Conservation (phyloP, 2,329 filamentous ascomycete genomes). For the Colletotrichum navitas region DNA sequence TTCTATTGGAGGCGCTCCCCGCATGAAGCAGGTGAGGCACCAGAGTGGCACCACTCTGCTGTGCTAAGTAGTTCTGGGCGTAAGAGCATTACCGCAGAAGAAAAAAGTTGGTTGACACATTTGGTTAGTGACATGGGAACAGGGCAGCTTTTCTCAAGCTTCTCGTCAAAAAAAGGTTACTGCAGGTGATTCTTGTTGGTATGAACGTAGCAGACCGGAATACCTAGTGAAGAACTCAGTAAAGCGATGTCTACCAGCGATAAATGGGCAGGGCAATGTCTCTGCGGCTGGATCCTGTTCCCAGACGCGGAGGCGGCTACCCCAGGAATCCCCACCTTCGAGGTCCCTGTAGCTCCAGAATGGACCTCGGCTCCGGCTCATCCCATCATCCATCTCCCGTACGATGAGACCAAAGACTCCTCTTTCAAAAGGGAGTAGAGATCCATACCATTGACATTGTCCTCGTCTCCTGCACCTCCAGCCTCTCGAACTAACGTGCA, state of each 20-base stretch:
- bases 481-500: not conserved
- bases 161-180: too few relatives aligned
- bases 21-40: not conserved
- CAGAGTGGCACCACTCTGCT: conserved; percentile 25
- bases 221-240: not conserved
- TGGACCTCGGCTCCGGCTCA: conserved; percentile 40
- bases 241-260: not conserved
- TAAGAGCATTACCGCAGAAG: not conserved
- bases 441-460: not conserved
- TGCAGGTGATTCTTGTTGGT: not conserved
- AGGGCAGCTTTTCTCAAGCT: not conserved
- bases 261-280: not conserved
- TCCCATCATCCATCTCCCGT: conserved; percentile 28
- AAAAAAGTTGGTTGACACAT: not conserved
- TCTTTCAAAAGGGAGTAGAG: conserved; percentile 31
- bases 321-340: conserved; percentile 41
- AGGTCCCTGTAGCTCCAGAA: conserved; percentile 36
- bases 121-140: not conserved
- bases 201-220: not conserved
- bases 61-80: not conserved
- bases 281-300: conserved; percentile 14
- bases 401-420: conserved; percentile 31
- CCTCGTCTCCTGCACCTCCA: not conserved
- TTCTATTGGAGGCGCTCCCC: conserved; percentile 36
- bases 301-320: conserved; percentile 38